Conservation (phyloP, 305 asterid genomes). For the Ilex paraguariensis region DNA sequence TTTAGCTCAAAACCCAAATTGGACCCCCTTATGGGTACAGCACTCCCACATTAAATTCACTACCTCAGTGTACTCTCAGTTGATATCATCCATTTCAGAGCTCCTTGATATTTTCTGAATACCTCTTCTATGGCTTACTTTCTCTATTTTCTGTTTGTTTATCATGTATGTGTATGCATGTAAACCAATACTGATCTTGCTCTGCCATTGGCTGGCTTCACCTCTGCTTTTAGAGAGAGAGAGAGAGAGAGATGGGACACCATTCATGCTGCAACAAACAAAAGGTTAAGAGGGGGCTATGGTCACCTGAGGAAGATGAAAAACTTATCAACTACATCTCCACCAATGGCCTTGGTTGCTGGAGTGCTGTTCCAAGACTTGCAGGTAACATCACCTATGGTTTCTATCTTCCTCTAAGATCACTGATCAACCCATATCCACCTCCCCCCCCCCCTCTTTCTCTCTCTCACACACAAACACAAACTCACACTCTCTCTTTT, state of each 20-base stretch:
- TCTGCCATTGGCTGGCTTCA: conserved; percentile 8
- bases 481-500: too few species aligned
- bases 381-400: conserved; percentile 38
- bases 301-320: conserved; percentile 92
- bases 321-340: conserved; percentile 61
- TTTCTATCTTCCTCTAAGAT: too few species aligned
- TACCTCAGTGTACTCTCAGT: conserved; percentile 13
- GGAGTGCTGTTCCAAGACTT: conserved; percentile 75
- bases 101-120: conserved; percentile 3
- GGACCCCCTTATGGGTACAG: conserved; percentile 7
- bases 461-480: too few species aligned
- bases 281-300: conserved; percentile 68
- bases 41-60: conserved; percentile 21
- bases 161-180: neutral
- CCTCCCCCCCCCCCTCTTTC: too few species aligned
- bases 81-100: conserved; percentile 15
- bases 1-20: conserved; percentile 11
- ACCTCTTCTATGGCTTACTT: neutral
- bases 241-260: conserved; percentile 29
- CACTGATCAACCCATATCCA: too few species aligned
- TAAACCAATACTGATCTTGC: neutral
- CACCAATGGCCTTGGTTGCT: conserved; percentile 61
- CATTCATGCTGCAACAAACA: conserved; percentile 73
- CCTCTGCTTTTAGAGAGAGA: conserved; percentile 2
- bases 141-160: conserved; percentile 8